Base-by-base conservation (phyloP, 129 eudicot species). In the Rutidosis leptorrhynchoides region DNA sequence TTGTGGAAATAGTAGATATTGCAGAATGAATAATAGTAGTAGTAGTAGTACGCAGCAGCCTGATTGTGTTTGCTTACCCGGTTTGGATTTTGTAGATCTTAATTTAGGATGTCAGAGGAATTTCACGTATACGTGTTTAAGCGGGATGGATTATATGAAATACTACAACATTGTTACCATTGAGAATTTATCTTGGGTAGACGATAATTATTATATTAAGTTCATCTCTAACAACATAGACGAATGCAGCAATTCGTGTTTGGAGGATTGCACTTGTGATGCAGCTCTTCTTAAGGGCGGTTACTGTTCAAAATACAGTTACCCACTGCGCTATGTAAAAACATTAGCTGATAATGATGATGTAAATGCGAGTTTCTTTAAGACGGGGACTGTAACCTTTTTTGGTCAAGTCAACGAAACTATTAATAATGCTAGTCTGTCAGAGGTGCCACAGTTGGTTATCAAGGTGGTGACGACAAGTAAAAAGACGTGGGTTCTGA, bases 251-350 rank as follows among this genome's bases (percentile, higher is more conserved):
- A 8, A 64, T 0, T 67, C 78, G 3, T 82, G 86, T 62, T 71
- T 78, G 57, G 27, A 74, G 28, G 83, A 74, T 68, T 79, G 83
- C 10, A 46, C 63, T 33, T 79, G 83, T 69, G 78, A 78, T 52
- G 83, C 76, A 3, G 72, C 56, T 60, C 8, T 70, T n/a, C 60
- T 15, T 9, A 1, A 12, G 11, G 0, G 0, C 1, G 0, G 21
- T 5, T 0, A 5, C 0, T 82, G 86, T 66, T 9, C 0, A 20
- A 82, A 60, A 61, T 40, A 77, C 51, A 82, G 55, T 68, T 67
- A 58, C 26, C 86, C 86, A n/a, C 35, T 82, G 16, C 58, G 42
- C 20, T 64, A 64, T 56, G 64, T 74, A 0, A 61, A 1, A 62
- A 54, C 68, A n/a, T n/a, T n/a, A 67, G 63, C 9, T 54, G 7